Base-by-base conservation (phyloP, 192 early-diverging fungal genomes). In the Coemansia sp. region DNA sequence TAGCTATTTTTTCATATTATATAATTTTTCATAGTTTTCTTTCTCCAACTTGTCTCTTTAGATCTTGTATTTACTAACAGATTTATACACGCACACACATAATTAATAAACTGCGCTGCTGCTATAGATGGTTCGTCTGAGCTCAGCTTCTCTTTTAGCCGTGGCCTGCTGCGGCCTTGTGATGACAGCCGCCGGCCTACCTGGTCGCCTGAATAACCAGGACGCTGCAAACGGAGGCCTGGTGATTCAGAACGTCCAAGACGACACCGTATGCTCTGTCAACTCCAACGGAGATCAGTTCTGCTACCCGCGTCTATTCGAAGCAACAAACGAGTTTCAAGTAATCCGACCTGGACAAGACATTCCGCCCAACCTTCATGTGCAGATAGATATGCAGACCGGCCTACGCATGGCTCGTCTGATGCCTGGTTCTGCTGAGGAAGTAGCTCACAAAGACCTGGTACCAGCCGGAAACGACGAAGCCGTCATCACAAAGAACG, bases 311-410 rank as follows among this genome's bases (percentile, higher is more conserved):
- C 78, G 72, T 59, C 36, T 86, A 33, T 91, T 91, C 64, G 36
- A 65, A 5, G 79, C 90, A 8, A 89, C 89, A 7, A 67, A 66
- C 52, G 84, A 91, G 67, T 90, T 88, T 61, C 84, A 85, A 66
- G 71, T 65, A 48, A 80, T 91, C 20, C 74, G 72, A 38, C 82
- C 84, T 12, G 90, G 87, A 22, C 89, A 91, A 56, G 81, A 88
- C 18, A 73, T 90, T 41, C 90, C 89, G 12, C 54, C 70, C 33
- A 89, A 88, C 9, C 81, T 91, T 6, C 89, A 90, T 75, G 68
- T 89, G 34, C 88, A 87, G 61, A 72, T 91, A 61, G 86, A 90
- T 67, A 85, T 90, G 77, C 62, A 66, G 32, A 90, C 86, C 5
- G 87, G 87, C 20, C 64, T 76, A 39, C 85, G 86, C 20, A 72